Conservation (phyloP, 768 basidiomycete genomes). For the Lactarius tabidus region DNA sequence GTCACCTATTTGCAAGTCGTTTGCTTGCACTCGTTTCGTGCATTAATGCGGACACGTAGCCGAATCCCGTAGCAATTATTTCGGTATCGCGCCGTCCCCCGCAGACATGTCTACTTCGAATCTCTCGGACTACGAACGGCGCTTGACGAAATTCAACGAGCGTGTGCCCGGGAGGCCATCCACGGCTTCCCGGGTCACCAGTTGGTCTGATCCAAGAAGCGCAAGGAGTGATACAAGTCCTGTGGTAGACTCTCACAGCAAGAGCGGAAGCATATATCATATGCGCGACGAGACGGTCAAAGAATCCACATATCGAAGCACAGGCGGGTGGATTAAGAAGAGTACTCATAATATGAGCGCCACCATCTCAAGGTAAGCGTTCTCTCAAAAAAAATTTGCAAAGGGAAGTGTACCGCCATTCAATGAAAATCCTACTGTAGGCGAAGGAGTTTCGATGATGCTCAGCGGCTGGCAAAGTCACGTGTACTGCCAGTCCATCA, state of each 20-base stretch:
- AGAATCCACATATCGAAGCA: constrained; percentile 1
- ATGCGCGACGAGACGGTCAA: constrained; percentile 7
- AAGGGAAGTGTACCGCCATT: neutral
- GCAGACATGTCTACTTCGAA: constrained; percentile 26
- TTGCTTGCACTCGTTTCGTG: neutral
- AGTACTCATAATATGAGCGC: constrained; percentile 1
- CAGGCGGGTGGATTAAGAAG: constrained; percentile 6
- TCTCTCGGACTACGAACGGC: constrained; percentile 34
- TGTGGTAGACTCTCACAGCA: neutral
- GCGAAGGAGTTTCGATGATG: constrained; percentile 65
- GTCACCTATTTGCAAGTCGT: constrained; percentile 58
- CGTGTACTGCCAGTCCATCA: constrained; percentile 52
- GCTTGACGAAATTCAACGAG: constrained; percentile 38
- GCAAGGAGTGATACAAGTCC: constrained; percentile 34
- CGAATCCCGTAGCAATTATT: constrained; percentile 4
- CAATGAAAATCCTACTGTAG: constrained; percentile 30
- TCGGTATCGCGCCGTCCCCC: constrained; percentile 11
- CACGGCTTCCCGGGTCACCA: constrained; percentile 44
- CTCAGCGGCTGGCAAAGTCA: constrained; percentile 45
- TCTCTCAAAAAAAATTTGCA: neutral
- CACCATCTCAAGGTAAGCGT: constrained; percentile 6
- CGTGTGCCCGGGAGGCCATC: constrained; percentile 37
- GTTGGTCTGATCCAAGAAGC: constrained; percentile 53
- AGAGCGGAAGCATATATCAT: constrained; percentile 7
- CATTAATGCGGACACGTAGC: constrained; percentile 8